Conservation (phyloP, 164 flowering plant species). For the Chimonanthus salicifolius region DNA sequence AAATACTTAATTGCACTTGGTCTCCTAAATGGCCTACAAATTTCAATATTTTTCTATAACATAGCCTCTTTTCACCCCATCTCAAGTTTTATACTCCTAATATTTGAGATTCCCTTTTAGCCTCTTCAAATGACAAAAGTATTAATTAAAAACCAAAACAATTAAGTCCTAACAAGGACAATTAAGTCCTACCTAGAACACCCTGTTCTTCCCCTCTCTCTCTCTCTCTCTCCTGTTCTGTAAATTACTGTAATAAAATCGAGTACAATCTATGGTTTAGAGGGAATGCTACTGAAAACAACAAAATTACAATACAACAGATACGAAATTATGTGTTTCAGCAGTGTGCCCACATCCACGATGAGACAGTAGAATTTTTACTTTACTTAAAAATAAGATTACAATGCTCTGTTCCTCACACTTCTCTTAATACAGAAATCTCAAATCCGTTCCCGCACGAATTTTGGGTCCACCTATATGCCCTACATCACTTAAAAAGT, state of each 20-base stretch:
- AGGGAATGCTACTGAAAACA: background rate
- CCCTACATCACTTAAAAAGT: no score
- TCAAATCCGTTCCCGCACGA: no score
- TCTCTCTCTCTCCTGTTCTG: background rate
- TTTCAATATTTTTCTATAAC: slow-evolving; percentile 32
- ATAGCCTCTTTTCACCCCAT: slow-evolving; percentile 20
- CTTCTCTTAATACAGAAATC: no score
- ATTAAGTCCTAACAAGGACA: no score
- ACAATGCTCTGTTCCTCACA: no score
- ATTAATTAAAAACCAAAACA: slow-evolving; percentile 8
- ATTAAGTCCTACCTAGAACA: background rate
- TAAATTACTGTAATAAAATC: background rate
- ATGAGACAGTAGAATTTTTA: no score
- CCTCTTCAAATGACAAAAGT: slow-evolving; percentile 38
- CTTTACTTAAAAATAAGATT: no score
- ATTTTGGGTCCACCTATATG: no score
- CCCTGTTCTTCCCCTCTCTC: background rate
- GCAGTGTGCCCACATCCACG: no score
- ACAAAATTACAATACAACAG: background rate
- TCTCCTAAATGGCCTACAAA: slow-evolving; percentile 63
- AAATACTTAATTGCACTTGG: slow-evolving; percentile 42
- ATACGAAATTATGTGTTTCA: background rate
- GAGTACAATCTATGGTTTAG: background rate
- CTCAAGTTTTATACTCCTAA: slow-evolving; percentile 19
- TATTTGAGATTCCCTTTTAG: slow-evolving; percentile 37